These are phyloP conservation scores for Myrmaecium sp. DNA, from an alignment of 2,329 filamentous ascomycete species.

Conservation along the genomic window DNA sequence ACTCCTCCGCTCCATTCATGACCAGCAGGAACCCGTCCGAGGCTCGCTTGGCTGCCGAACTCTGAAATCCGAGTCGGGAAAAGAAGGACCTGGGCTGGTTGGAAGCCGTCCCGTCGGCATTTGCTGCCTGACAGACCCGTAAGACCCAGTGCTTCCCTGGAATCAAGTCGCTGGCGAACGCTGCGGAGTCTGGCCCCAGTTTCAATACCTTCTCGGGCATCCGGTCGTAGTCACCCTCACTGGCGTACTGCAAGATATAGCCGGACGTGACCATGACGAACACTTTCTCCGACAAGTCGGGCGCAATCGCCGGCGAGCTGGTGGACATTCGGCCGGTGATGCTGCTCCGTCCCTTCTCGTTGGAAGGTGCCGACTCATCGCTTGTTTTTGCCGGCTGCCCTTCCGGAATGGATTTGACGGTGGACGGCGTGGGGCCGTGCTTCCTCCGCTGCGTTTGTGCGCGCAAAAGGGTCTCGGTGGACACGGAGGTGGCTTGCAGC, in stretches of 20 bases:
- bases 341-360: slow-evolving; percentile 18
- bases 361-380: slow-evolving; percentile 8
- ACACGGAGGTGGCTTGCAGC: slow-evolving; percentile 48
- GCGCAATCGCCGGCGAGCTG: slow-evolving; percentile 23
- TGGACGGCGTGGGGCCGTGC: slow-evolving; percentile 22
- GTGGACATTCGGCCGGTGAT: slow-evolving; percentile 15
- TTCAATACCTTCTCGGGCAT: slow-evolving; percentile 58
- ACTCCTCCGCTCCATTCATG: slow-evolving; percentile 53
- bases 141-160: slow-evolving; percentile 68
- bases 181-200: slow-evolving; percentile 57
- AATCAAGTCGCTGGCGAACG: slow-evolving; percentile 65
- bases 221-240: slow-evolving; percentile 52
- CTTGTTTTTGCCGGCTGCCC: slow-evolving; percentile 13
- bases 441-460: slow-evolving; percentile 36
- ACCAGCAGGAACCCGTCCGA: slow-evolving; percentile 54
- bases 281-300: slow-evolving; percentile 55
- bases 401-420: slow-evolving; percentile 19
- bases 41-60: slow-evolving; percentile 34
- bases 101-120: slow-evolving; percentile 35
- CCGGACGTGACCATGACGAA: slow-evolving; percentile 56
- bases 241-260: slow-evolving; percentile 57
- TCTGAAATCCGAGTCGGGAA: slow-evolving; percentile 45
- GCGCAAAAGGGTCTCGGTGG: slow-evolving; percentile 52
- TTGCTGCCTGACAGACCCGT: slow-evolving; percentile 52
- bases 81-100: slow-evolving; percentile 44